Evolutionary conservation across 129 eudicot species (phyloP).

Genomic region (Kitagawia praeruptora): DNA sequence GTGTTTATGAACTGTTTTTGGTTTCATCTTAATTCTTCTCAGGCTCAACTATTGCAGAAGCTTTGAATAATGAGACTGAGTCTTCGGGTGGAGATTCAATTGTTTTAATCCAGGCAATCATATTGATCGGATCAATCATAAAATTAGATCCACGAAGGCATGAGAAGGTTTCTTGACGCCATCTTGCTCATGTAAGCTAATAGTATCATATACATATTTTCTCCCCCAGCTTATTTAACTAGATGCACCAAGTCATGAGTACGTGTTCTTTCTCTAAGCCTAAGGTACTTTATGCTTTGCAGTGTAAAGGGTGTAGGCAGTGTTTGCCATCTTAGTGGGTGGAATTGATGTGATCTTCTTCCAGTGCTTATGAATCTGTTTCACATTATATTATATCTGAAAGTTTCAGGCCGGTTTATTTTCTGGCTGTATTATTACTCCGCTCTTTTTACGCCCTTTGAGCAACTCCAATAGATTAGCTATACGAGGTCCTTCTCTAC

Average conservation of each 20-base stretch:
- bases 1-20: not conserved
- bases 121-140: constrained; percentile 68
- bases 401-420: not conserved
- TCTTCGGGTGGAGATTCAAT: constrained; percentile 52
- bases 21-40: constrained; percentile 10
- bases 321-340: not conserved
- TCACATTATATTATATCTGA: not conserved
- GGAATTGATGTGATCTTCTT: not conserved
- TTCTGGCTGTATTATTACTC: not conserved
- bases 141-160: constrained; percentile 59
- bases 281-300: not conserved
- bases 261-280: not conserved
- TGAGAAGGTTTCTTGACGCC: constrained; percentile 47
- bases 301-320: not conserved
- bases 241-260: not conserved
- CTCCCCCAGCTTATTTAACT: not conserved
- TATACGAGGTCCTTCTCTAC: too few relatives aligned
- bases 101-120: constrained; percentile 68
- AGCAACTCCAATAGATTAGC: too few relatives aligned
- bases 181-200: not conserved
- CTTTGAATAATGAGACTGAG: constrained; percentile 30
- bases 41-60: constrained; percentile 36
- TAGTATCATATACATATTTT: not conserved
- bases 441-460: not conserved
- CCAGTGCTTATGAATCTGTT: not conserved